A percentile compares a stretch with the other conserved stretches of the same genome.
Conservation (phyloP, 441 rosid genomes). For the Arabidopsis hybrid region DNA sequence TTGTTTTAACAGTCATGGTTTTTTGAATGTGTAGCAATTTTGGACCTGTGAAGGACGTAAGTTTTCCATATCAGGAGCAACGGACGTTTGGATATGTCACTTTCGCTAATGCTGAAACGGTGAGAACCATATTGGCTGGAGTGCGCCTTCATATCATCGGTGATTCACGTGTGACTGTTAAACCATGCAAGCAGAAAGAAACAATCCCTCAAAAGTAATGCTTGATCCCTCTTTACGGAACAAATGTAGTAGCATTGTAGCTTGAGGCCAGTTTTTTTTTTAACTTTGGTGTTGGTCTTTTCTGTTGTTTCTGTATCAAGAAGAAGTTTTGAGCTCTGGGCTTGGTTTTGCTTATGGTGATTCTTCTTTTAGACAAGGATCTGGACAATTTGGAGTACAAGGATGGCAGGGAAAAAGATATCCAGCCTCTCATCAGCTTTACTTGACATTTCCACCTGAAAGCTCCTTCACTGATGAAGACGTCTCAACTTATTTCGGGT, state of each 20-base stretch:
- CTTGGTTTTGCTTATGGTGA: slow-evolving; percentile 18
- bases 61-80: too few species aligned
- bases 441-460: slow-evolving; percentile 89
- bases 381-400: slow-evolving; percentile 44
- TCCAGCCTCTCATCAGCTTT: slow-evolving; percentile 81
- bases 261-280: background rate
- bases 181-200: too few species aligned
- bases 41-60: too few species aligned
- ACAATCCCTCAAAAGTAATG: too few species aligned
- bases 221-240: background rate
- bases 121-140: too few species aligned
- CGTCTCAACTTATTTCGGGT: slow-evolving; percentile 88
- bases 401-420: slow-evolving; percentile 56
- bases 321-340: slow-evolving; percentile 21
- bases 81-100: too few species aligned
- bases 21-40: too few species aligned
- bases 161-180: too few species aligned
- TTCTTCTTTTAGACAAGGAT: slow-evolving; percentile 32
- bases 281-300: slow-evolving; percentile 3
- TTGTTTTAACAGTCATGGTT: too few species aligned
- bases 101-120: too few species aligned
- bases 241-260: background rate
- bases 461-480: slow-evolving; percentile 88
- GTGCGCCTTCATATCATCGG: too few species aligned
- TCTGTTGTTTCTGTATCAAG: background rate